Conservation (phyloP, 352 stramenopile genomes). For the Phytophthora macrochlamydospora region DNA sequence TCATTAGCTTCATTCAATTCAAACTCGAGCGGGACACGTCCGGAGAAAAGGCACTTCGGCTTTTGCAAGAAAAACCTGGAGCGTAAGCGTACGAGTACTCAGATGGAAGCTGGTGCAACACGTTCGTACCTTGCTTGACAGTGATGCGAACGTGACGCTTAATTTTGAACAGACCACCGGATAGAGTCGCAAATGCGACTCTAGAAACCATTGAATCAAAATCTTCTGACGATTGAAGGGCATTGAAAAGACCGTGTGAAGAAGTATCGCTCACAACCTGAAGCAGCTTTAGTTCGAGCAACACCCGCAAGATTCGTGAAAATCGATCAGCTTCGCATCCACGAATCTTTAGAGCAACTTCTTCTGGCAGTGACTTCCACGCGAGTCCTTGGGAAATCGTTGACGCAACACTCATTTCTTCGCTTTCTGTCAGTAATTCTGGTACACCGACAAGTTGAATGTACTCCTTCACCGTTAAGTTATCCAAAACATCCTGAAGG, state of each 20-base stretch:
- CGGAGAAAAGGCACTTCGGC: slow-evolving; percentile 52
- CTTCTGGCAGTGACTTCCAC: slow-evolving; percentile 52
- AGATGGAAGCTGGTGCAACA: slow-evolving; percentile 56
- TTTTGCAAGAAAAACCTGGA: slow-evolving; percentile 56
- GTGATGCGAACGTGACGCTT: slow-evolving; percentile 54
- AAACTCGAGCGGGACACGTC: slow-evolving; percentile 66
- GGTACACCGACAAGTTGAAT: slow-evolving; percentile 73
- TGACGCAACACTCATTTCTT: slow-evolving; percentile 63
- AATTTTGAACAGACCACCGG: slow-evolving; percentile 66
- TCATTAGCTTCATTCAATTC: slow-evolving; percentile 41
- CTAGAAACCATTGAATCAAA: slow-evolving; percentile 81
- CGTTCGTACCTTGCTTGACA: slow-evolving; percentile 58
- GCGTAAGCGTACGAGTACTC: slow-evolving; percentile 72
- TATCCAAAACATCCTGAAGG: slow-evolving; percentile 73
- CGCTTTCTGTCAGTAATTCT: slow-evolving; percentile 62
- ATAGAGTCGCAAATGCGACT: slow-evolving; percentile 75
- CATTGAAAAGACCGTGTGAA: slow-evolving; percentile 58
- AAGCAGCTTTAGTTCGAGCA: slow-evolving; percentile 74
- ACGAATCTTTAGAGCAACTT: slow-evolving; percentile 60
- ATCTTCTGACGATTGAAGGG: slow-evolving; percentile 61
- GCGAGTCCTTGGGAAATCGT: slow-evolving; percentile 46
- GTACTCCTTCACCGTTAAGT: slow-evolving; percentile 71
- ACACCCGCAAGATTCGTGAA: slow-evolving; percentile 65
- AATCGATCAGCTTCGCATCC: slow-evolving; percentile 75
- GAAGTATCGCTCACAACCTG: slow-evolving; percentile 62